Percentiles rank a stretch among this genome's conserved stretches.
Evolutionary conservation across 305 asterid species (phyloP).

Genomic region (Fraxinus latifolia): DNA sequence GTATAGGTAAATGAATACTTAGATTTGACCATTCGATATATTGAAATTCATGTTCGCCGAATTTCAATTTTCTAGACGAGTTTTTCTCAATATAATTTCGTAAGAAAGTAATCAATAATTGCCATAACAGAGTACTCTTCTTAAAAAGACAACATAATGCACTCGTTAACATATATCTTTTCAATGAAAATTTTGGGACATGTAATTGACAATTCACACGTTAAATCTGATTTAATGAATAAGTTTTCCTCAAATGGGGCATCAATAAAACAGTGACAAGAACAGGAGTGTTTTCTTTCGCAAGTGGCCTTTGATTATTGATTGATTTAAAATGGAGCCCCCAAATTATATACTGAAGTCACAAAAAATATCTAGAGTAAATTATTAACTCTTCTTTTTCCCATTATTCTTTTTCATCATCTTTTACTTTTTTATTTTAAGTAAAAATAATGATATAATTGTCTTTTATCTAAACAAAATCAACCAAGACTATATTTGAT

Average conservation of each 20-base stretch:
- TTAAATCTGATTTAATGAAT: background rate
- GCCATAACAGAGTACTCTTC: background rate
- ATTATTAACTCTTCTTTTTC: background rate
- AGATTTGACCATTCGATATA: too few relatives aligned
- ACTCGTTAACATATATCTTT: background rate
- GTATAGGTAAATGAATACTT: too few relatives aligned
- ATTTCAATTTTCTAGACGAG: too few relatives aligned
- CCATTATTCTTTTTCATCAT: background rate
- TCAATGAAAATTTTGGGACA: background rate
- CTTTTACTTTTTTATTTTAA: too few relatives aligned
- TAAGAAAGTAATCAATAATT: background rate
- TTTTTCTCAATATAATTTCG: too few relatives aligned
- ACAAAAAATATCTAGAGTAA: background rate
- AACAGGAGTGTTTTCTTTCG: conserved; percentile 35
- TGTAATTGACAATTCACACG: background rate
- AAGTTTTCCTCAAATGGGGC: background rate
- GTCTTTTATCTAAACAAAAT: too few relatives aligned
- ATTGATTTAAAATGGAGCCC: conserved; percentile 35
- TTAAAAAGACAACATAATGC: background rate
- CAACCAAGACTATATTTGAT: too few relatives aligned
- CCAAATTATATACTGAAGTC: background rate
- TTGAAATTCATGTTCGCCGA: too few relatives aligned
- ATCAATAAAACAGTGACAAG: conserved; percentile 36
- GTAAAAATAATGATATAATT: too few relatives aligned
- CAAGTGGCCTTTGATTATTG: conserved; percentile 43